Percentiles rank a stretch among this genome's conserved stretches.
Conservation (phyloP, 441 rosid species). For the Capsella rubella region DNA sequence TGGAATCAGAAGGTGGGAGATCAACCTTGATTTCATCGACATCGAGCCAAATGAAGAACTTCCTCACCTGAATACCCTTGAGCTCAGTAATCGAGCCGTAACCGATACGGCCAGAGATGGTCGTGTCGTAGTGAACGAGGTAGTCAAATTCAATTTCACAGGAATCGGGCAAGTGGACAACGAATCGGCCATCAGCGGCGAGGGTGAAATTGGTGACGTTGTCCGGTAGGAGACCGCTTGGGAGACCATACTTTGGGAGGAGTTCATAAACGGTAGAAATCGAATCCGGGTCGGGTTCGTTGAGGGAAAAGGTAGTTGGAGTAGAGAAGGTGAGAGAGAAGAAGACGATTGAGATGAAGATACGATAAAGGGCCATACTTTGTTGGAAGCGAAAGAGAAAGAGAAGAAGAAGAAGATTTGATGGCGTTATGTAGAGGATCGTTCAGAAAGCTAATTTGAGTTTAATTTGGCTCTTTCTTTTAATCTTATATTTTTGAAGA, state of each 20-base stretch:
- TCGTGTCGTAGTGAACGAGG: conserved; percentile 78
- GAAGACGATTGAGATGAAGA: not conserved
- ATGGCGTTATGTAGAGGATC: not conserved
- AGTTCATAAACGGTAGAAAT: conserved; percentile 65
- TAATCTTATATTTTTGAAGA: not conserved
- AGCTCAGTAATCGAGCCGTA: conserved; percentile 76
- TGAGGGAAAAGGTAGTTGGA: conserved; percentile 31
- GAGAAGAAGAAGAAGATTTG: not conserved
- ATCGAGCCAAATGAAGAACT: conserved; percentile 75
- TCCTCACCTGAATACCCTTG: conserved; percentile 83
- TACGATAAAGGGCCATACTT: not conserved
- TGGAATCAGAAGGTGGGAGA: conserved; percentile 81
- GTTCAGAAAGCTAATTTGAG: not conserved
- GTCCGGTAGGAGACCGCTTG: conserved; percentile 75
- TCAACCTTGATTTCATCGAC: conserved; percentile 91
- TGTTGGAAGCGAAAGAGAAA: not conserved
- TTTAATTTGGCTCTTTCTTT: not conserved
- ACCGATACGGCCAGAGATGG: conserved; percentile 67
- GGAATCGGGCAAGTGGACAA: conserved; percentile 54
- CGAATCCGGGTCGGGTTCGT: conserved; percentile 42
- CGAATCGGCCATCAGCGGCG: conserved; percentile 70
- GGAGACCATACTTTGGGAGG: conserved; percentile 89
- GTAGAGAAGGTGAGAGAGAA: conserved; percentile 32
- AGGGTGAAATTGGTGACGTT: conserved; percentile 65
- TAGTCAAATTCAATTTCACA: conserved; percentile 83